Percentiles rank a stretch among this genome's conserved stretches.
Evolutionary conservation across 179 eudicot species (phyloP).

Genomic region (Silene noctiflora): DNA sequence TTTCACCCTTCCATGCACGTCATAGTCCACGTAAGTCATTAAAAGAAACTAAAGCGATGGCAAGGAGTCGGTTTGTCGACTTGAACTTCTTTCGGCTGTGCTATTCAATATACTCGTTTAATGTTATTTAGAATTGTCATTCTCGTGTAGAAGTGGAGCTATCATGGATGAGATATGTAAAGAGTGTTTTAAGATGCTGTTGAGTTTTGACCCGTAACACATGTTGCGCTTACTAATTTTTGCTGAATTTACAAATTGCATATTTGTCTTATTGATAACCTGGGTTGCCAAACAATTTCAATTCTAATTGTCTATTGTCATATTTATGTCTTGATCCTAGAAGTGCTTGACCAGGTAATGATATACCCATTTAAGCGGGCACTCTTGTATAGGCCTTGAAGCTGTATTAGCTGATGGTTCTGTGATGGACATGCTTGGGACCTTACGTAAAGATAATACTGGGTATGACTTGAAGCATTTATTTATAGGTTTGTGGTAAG

Average conservation of each 20-base stretch:
- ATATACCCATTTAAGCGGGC: conserved; percentile 13
- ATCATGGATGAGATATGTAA: background rate
- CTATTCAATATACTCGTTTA: background rate
- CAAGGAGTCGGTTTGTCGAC: too few relatives aligned
- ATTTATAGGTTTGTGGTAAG: conserved; percentile 71
- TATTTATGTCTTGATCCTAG: background rate
- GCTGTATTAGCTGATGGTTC: conserved; percentile 91
- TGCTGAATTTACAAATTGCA: background rate
- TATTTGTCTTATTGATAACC: background rate
- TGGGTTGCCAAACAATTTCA: background rate
- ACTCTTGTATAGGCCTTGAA: conserved; percentile 71
- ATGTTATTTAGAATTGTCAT: background rate
- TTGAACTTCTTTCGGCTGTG: background rate
- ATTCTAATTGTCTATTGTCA: background rate
- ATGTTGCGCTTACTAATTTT: background rate
- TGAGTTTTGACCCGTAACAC: background rate
- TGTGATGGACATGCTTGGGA: conserved; percentile 93
- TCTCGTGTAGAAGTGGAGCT: background rate
- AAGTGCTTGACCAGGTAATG: conserved; percentile 15
- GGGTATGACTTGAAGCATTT: conserved; percentile 99
- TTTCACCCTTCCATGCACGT: background rate
- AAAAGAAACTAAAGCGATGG: too few relatives aligned
- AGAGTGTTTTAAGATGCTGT: background rate
- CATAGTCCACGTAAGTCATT: too few relatives aligned
- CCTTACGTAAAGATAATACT: conserved; percentile 95